A percentile compares a stretch with the other conserved stretches of the same genome.
These are phyloP conservation scores for Solanum tacnaense DNA, from an alignment of 257 asterid species.

Conservation along the genomic window DNA sequence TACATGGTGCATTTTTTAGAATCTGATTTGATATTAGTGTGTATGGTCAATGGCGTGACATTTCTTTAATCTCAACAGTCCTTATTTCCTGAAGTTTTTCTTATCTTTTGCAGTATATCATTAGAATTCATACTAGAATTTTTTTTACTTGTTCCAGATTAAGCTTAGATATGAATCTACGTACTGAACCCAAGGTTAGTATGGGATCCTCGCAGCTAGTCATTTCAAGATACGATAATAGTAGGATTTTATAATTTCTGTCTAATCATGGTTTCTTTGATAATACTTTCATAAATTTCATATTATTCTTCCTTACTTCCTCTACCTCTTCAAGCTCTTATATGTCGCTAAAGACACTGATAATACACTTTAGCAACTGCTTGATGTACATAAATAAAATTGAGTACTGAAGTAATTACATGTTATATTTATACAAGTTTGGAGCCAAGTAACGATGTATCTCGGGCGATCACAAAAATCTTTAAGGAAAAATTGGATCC, in stretches of 20 bases:
- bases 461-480: neutral
- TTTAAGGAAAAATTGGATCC: neutral
- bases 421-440: neutral
- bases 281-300: neutral
- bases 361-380: neutral
- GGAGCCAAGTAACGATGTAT: neutral
- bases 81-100: too few species aligned
- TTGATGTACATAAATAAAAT: neutral
- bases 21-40: neutral
- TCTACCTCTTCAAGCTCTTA: neutral
- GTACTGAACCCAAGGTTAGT: too few species aligned
- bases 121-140: too few species aligned
- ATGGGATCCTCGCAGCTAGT: too few species aligned
- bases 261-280: neutral
- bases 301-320: neutral
- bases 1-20: neutral
- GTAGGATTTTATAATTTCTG: too few species aligned
- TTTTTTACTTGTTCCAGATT: too few species aligned
- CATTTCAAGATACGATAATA: neutral
- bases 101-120: too few species aligned
- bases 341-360: neutral
- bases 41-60: neutral
- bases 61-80: too few species aligned
- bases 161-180: too few species aligned
- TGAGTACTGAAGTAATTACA: neutral